Evolutionary conservation across 2,329 filamentous ascomycete genomes (phyloP).

Genomic region (Cryphonectria carpinicola): DNA sequence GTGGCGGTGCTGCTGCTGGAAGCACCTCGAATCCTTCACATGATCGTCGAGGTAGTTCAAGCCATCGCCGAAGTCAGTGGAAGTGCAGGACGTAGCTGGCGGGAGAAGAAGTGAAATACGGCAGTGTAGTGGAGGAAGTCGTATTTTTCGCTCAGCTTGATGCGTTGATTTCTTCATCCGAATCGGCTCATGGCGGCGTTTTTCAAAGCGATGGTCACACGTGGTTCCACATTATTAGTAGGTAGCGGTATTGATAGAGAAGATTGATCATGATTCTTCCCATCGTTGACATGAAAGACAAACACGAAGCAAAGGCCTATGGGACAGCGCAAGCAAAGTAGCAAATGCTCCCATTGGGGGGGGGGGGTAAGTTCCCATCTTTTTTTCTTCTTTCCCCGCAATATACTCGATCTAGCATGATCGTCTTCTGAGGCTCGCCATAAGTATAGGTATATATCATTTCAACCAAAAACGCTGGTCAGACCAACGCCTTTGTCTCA

Average conservation of each 20-base stretch:
- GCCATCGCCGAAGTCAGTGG: background rate
- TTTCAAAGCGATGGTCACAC: background rate
- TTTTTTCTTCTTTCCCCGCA: background rate
- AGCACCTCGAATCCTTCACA: too few species aligned
- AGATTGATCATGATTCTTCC: background rate
- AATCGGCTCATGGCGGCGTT: too few species aligned
- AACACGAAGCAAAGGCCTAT: background rate
- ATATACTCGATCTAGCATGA: background rate
- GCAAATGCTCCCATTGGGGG: background rate
- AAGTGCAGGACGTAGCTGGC: background rate
- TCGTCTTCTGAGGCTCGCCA: background rate
- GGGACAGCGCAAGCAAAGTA: background rate
- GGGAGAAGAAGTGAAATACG: background rate
- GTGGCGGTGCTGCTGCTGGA: too few species aligned
- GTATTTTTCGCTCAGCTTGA: background rate
- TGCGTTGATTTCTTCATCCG: background rate
- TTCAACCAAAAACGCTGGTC: conserved; percentile 17
- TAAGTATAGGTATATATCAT: conserved; percentile 18
- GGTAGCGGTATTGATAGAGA: background rate
- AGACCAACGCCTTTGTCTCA: conserved; percentile 17
- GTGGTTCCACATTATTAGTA: background rate
- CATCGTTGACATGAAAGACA: background rate
- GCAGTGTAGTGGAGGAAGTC: background rate
- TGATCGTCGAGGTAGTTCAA: background rate
- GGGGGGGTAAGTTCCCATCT: too few species aligned